A percentile compares a stretch with the other conserved stretches of the same genome.
These are phyloP conservation scores for Ceratocystiopsis brevicomis DNA, from an alignment of 2,329 filamentous ascomycete genomes.

Conservation along the genomic window DNA sequence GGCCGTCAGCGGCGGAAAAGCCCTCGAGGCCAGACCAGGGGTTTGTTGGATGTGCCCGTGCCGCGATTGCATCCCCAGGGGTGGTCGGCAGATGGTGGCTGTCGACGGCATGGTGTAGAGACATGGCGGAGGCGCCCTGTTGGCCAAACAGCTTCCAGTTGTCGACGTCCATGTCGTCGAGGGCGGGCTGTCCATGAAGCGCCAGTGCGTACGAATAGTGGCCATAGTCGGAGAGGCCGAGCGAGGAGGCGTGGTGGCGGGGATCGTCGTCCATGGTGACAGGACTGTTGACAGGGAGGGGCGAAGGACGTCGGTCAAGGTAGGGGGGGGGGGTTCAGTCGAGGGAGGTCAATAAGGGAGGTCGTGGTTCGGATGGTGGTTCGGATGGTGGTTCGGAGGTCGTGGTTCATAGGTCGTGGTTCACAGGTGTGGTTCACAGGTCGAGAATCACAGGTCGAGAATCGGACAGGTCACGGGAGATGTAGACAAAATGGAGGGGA, in stretches of 20 bases:
- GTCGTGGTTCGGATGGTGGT: too few relatives aligned
- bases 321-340: not conserved
- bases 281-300: not conserved
- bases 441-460: too few relatives aligned
- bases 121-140: constrained; percentile 7
- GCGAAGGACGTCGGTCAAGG: not conserved
- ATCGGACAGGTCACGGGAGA: too few relatives aligned
- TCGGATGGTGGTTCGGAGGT: too few relatives aligned
- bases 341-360: not conserved
- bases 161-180: constrained; percentile 4
- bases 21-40: not conserved
- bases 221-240: constrained; percentile 3
- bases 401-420: too few relatives aligned
- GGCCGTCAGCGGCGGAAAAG: not conserved
- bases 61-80: too few relatives aligned
- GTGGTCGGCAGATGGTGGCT: not conserved
- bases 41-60: too few relatives aligned
- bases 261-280: constrained; percentile 4
- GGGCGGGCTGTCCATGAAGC: not conserved
- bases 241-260: constrained; percentile 5
- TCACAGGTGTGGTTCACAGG: too few relatives aligned
- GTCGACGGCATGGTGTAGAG: constrained; percentile 1
- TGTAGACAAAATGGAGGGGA: too few relatives aligned
- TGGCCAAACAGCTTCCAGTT: constrained; percentile 7
- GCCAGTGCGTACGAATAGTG: constrained; percentile 4